Conservation (phyloP, 257 asterid species). For the Schizonepeta tenuifolia region DNA sequence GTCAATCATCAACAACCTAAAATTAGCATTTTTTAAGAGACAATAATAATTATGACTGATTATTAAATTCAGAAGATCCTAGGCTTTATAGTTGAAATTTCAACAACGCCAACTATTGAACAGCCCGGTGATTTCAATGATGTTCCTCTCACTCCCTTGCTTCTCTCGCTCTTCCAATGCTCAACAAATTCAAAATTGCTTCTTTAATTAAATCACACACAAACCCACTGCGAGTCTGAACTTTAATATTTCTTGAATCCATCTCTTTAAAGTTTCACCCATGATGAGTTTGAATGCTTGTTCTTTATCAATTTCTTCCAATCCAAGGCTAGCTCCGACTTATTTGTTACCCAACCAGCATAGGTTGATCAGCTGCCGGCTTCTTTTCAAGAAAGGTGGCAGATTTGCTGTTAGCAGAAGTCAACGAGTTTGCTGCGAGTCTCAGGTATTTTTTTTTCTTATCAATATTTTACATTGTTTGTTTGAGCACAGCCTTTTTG, state of each 20-base stretch:
- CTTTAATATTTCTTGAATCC: neutral
- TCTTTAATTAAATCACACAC: neutral
- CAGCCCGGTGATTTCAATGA: conserved; percentile 16
- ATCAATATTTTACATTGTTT: neutral
- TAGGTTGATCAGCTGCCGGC: conserved; percentile 35
- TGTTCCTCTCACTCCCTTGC: neutral
- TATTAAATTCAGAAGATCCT: neutral
- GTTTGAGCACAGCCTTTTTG: neutral
- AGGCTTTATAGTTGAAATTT: neutral
- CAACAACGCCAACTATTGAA: neutral
- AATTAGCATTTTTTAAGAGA: too few species aligned
- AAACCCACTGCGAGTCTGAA: neutral
- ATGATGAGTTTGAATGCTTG: conserved; percentile 43
- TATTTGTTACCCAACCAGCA: conserved; percentile 22
- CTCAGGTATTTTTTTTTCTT: conserved; percentile 39
- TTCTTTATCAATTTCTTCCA: conserved; percentile 33
- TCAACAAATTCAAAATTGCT: conserved; percentile 1
- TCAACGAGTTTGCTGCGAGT: conserved; percentile 55
- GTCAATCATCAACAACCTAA: too few species aligned
- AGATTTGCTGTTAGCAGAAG: conserved; percentile 27
- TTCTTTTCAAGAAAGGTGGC: conserved; percentile 23
- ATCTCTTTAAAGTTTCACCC: neutral
- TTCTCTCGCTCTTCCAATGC: conserved; percentile 10
- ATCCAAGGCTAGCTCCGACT: conserved; percentile 35
- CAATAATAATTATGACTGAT: neutral